These are phyloP conservation scores for Solanum bulbocastanum DNA, from an alignment of 257 asterid genomes.

Conservation along the genomic window DNA sequence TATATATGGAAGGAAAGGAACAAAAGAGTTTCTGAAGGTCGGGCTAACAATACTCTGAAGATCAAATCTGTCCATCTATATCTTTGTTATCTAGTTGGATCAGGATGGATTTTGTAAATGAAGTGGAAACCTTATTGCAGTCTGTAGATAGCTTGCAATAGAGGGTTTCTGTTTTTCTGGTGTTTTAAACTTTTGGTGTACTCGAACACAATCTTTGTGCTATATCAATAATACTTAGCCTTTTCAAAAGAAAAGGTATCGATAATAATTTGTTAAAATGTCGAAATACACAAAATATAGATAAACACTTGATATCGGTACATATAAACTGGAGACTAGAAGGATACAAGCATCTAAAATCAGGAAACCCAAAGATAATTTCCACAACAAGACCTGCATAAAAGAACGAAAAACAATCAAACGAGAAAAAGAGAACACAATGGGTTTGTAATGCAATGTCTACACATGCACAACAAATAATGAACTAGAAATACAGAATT, in stretches of 20 bases:
- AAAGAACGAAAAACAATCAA: background rate
- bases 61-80: background rate
- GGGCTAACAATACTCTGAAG: background rate
- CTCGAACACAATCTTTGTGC: background rate
- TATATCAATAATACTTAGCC: background rate
- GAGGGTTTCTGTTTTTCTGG: background rate
- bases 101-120: background rate
- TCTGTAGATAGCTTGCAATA: background rate
- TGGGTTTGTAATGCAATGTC: background rate
- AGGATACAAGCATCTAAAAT: slow-evolving; percentile 81
- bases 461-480: background rate
- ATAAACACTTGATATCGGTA: background rate
- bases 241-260: background rate
- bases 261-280: background rate
- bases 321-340: background rate
- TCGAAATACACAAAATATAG: background rate
- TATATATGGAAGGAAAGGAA: background rate
- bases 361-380: slow-evolving; percentile 28
- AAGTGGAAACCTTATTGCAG: background rate
- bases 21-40: background rate
- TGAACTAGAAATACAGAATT: background rate
- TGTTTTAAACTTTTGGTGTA: background rate
- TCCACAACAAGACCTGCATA: slow-evolving; percentile 65
- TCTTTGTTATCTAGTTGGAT: background rate
- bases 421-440: background rate